Evolutionary conservation across 2,329 filamentous ascomycete genomes (phyloP).

Genomic region (Trichoderma cornu-damae): DNA sequence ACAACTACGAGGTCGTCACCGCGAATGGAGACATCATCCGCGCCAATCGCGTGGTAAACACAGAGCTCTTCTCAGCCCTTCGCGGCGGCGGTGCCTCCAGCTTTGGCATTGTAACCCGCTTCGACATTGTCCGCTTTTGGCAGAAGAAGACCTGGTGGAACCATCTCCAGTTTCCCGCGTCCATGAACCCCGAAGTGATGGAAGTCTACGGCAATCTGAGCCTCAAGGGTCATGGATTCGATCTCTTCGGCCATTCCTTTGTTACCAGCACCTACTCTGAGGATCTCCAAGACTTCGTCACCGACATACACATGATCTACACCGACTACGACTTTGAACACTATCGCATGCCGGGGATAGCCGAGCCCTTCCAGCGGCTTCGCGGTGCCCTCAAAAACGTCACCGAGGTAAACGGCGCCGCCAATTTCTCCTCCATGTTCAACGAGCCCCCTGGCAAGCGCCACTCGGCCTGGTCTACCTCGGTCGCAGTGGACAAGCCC

Average conservation of each 20-base stretch:
- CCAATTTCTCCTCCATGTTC: slow-evolving; percentile 25
- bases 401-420: slow-evolving; percentile 25
- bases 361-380: slow-evolving; percentile 24
- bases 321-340: slow-evolving; percentile 16
- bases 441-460: slow-evolving; percentile 25
- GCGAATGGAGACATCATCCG: slow-evolving; percentile 41
- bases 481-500: slow-evolving; percentile 24
- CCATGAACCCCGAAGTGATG: slow-evolving; percentile 16
- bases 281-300: slow-evolving; percentile 9
- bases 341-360: slow-evolving; percentile 21
- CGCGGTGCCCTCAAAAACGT: slow-evolving; percentile 23
- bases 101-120: slow-evolving; percentile 35
- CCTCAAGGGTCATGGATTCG: slow-evolving; percentile 20
- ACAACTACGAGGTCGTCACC: slow-evolving; percentile 27
- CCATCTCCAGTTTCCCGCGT: slow-evolving; percentile 21
- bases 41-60: slow-evolving; percentile 31
- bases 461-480: slow-evolving; percentile 30
- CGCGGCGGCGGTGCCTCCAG: slow-evolving; percentile 40
- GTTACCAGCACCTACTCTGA: slow-evolving; percentile 20
- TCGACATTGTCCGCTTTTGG: slow-evolving; percentile 28
- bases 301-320: slow-evolving; percentile 21
- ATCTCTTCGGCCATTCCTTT: slow-evolving; percentile 24
- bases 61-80: slow-evolving; percentile 42
- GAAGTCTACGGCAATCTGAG: slow-evolving; percentile 18
- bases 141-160: slow-evolving; percentile 30